Evolutionary conservation across 2,329 filamentous ascomycete species (phyloP).

Genomic region (Ramichloridium luteum): DNA sequence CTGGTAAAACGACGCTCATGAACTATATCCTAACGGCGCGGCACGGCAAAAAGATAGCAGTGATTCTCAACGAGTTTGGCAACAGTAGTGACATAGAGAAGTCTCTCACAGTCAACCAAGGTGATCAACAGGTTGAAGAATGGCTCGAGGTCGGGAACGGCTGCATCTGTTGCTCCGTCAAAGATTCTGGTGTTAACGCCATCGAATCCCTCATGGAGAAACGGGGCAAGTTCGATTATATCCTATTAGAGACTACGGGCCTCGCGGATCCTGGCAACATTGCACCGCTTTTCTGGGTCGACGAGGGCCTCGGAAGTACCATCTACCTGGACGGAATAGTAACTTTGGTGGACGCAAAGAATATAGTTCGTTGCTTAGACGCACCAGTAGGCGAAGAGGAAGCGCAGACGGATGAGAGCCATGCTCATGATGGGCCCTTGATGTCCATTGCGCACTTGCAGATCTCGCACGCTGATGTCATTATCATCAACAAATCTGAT

Average conservation of each 20-base stretch:
- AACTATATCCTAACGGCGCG: slow-evolving; percentile 93
- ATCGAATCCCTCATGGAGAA: slow-evolving; percentile 94
- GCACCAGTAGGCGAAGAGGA: slow-evolving; percentile 37
- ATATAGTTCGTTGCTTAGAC: slow-evolving; percentile 71
- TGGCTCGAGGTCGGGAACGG: slow-evolving; percentile 96
- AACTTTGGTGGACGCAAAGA: slow-evolving; percentile 89
- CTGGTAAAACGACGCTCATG: slow-evolving; percentile 86
- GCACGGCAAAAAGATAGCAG: slow-evolving; percentile 95
- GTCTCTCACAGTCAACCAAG: slow-evolving; percentile 75
- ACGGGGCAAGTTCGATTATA: slow-evolving; percentile 91
- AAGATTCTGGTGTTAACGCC: slow-evolving; percentile 87
- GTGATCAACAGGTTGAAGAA: slow-evolving; percentile 66
- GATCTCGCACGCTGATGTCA: slow-evolving; percentile 90
- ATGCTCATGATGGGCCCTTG: slow-evolving; percentile 46
- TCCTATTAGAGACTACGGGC: slow-evolving; percentile 89
- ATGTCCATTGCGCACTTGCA: slow-evolving; percentile 91
- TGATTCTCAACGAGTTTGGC: slow-evolving; percentile 66
- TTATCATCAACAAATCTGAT: slow-evolving; percentile 89
- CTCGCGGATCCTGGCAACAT: slow-evolving; percentile 92
- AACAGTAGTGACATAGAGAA: slow-evolving; percentile 81
- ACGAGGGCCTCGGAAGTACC: slow-evolving; percentile 84
- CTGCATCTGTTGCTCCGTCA: slow-evolving; percentile 95
- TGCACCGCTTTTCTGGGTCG: slow-evolving; percentile 93
- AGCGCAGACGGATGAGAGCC: slow-evolving; percentile 32
- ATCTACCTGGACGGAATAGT: slow-evolving; percentile 97